Evolutionary conservation across 176 grass and related monocot genomes (phyloP).

Genomic region (Areca catechu): DNA sequence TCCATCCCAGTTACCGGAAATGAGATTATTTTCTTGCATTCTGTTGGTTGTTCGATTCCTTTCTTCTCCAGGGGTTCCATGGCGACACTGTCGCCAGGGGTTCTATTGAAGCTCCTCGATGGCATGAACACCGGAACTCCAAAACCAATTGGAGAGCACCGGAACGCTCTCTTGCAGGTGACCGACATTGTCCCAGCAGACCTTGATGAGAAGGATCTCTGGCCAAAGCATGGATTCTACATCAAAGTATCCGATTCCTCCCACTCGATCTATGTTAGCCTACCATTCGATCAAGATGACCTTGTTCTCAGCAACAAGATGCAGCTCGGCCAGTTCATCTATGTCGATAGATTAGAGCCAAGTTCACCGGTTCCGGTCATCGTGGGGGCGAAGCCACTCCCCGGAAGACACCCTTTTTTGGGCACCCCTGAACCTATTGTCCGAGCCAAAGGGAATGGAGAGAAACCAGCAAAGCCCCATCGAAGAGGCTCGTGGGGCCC

Average conservation of each 20-base stretch:
- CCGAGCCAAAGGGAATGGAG: conserved; percentile 8
- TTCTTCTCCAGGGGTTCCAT: conserved; percentile 16
- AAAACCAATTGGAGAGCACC: conserved; percentile 62
- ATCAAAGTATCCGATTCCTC: conserved; percentile 76
- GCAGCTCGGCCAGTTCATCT: conserved; percentile 74
- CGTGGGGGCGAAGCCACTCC: conserved; percentile 47
- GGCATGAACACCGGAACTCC: conserved; percentile 47
- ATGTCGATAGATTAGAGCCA: conserved; percentile 68
- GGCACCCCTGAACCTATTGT: conserved; percentile 55
- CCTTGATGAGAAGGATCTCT: conserved; percentile 80
- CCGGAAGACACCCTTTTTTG: conserved; percentile 57
- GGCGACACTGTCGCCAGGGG: conserved; percentile 57
- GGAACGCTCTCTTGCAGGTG: conserved; percentile 63
- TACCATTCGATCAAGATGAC: conserved; percentile 62
- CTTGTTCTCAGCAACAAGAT: conserved; percentile 90
- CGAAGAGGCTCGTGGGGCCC: conserved; percentile 53
- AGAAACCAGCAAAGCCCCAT: neutral
- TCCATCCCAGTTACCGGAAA: neutral
- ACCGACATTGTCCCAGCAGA: conserved; percentile 91
- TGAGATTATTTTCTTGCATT: neutral
- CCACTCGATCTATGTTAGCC: conserved; percentile 80
- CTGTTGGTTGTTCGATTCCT: no score
- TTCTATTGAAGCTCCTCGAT: conserved; percentile 65
- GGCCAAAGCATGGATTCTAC: conserved; percentile 80
- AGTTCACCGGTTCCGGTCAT: conserved; percentile 62